Percentiles rank a stretch among this genome's conserved stretches.
phyloP scores from a whole-genome alignment of 331 rosid genomes.

The Malus hybrid region DNA sequence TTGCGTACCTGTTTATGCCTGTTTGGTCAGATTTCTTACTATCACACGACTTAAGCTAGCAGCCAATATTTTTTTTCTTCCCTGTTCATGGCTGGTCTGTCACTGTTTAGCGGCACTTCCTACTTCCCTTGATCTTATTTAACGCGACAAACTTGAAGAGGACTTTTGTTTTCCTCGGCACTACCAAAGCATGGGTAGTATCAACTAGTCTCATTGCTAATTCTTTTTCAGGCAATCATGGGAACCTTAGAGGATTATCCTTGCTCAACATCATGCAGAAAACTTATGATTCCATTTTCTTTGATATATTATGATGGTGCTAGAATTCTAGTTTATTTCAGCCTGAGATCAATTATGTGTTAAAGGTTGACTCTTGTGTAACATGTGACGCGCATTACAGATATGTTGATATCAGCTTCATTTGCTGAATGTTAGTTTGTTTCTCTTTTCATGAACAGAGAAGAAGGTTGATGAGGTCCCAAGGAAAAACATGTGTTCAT shows the following conservation, averaged over 20 bases:
- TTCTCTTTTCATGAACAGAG: slow-evolving; percentile 42
- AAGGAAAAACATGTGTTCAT: slow-evolving; percentile 62
- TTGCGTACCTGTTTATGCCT: background rate
- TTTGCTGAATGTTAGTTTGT: slow-evolving; percentile 7
- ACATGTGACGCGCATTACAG: background rate
- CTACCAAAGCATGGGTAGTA: background rate
- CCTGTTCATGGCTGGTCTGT: background rate
- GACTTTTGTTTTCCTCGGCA: background rate
- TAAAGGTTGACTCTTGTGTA: background rate
- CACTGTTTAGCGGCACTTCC: background rate
- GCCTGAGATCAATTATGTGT: background rate
- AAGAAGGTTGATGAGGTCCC: slow-evolving; percentile 67
- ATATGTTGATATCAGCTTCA: background rate
- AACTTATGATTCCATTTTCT: background rate
- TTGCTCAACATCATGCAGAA: background rate
- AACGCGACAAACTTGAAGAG: background rate
- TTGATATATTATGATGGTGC: background rate
- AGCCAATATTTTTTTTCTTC: background rate
- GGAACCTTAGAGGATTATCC: background rate
- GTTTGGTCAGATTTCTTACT: background rate
- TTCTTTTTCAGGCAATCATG: background rate
- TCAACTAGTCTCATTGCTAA: background rate
- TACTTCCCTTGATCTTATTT: background rate
- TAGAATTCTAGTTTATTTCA: background rate
- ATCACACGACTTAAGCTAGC: background rate